Evolutionary conservation across 306 rosid genomes (phyloP).

Genomic region (Calophaca sinica): DNA sequence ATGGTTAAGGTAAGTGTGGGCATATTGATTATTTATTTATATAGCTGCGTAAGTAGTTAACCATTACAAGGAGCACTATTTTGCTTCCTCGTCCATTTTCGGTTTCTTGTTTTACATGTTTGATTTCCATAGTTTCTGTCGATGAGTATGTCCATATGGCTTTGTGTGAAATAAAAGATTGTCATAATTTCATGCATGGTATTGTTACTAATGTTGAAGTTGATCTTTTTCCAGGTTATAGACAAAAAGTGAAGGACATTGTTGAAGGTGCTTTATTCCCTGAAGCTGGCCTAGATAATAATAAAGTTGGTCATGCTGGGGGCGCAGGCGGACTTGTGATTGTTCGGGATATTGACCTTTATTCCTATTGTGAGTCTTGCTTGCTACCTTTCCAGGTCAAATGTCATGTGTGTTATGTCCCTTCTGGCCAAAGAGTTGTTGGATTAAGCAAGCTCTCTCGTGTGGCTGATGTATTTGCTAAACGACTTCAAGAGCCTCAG

Average conservation of each 20-base stretch:
- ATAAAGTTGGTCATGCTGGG: conserved; percentile 83
- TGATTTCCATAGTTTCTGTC: background rate
- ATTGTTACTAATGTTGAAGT: conserved; percentile 10
- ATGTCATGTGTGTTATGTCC: conserved; percentile 92
- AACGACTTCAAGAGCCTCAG: conserved; percentile 66
- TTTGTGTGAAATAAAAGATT: background rate
- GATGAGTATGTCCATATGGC: background rate
- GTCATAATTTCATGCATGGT: background rate
- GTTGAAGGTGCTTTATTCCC: conserved; percentile 92
- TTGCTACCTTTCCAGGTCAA: conserved; percentile 88
- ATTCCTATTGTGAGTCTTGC: conserved; percentile 92
- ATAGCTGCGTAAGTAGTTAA: conserved; percentile 6
- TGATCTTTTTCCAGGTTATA: conserved; percentile 63
- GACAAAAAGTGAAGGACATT: conserved; percentile 82
- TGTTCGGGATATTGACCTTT: conserved; percentile 86
- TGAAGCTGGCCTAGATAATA: conserved; percentile 80
- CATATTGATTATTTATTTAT: background rate
- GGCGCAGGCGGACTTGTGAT: conserved; percentile 96
- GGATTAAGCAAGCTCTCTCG: conserved; percentile 96
- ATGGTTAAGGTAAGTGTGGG: too few relatives aligned
- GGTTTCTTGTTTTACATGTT: background rate
- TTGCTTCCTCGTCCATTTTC: background rate
- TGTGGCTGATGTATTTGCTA: conserved; percentile 63
- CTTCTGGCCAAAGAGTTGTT: conserved; percentile 82
- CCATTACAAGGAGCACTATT: background rate